Evolutionary conservation across 345 rosid genomes (phyloP).

Genomic region (sweet orange (Citrus sinensis)): DVS_A1.0 CM039167.1:22484501-22485000

Average conservation of each 20-base stretch:
- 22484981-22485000: not conserved
- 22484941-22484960: not conserved
- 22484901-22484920: not conserved
- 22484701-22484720: not conserved
- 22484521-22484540: constrained; percentile 39
- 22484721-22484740: not conserved
- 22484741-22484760: constrained; percentile 2
- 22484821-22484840: not conserved
- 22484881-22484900: not conserved
- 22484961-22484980: too few relatives aligned
- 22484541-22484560: constrained; percentile 43
- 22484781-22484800: not conserved
- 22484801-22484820: not conserved
- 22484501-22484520: constrained; percentile 26
- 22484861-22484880: not conserved
- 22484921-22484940: not conserved
- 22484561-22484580: constrained; percentile 27
- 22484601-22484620: not conserved
- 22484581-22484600: not conserved
- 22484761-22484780: not conserved
- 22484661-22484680: constrained; percentile 18
- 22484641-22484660: constrained; percentile 6
- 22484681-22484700: not conserved
- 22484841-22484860: not conserved
- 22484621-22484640: not conserved